phyloP scores from a whole-genome alignment of 495 filamentous ascomycete species.

The Glarea lozoyensis region DNA sequence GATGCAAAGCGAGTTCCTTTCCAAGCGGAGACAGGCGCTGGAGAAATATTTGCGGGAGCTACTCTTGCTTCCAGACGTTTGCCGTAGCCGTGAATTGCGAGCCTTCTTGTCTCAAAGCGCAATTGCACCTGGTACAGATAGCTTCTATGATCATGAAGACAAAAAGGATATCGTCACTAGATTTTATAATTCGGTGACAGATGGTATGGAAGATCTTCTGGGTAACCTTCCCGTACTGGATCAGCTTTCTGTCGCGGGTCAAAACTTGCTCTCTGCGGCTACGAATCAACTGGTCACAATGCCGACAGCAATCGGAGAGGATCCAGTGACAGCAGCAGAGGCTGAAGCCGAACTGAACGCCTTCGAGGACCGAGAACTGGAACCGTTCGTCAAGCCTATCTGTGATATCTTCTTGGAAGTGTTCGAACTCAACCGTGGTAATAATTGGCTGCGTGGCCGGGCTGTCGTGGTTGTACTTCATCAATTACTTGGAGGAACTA shows the following conservation, averaged over 20 bases:
- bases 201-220: conserved; percentile 96
- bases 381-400: conserved; percentile 97
- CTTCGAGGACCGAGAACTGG: conserved; percentile 79
- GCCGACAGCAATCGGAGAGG: conserved; percentile 38
- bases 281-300: conserved; percentile 61
- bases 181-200: conserved; percentile 90
- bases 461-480: conserved; percentile 92
- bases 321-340: conserved; percentile 67
- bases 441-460: conserved; percentile 88
- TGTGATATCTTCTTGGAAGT: conserved; percentile 95
- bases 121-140: conserved; percentile 48
- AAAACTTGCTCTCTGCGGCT: conserved; percentile 85
- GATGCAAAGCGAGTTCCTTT: conserved; percentile 86
- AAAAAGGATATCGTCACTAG: conserved; percentile 86
- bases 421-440: conserved; percentile 89
- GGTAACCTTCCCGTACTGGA: conserved; percentile 94
- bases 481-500: conserved; percentile 77
- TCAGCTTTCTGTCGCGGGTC: conserved; percentile 84
- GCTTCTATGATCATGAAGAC: conserved; percentile 41
- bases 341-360: conserved; percentile 92
- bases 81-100: conserved; percentile 82
- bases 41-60: conserved; percentile 82
- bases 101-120: conserved; percentile 89
- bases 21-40: conserved; percentile 73
- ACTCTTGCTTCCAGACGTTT: conserved; percentile 83